Evolutionary conservation across 495 filamentous ascomycete genomes (phyloP), one percentile per base, ranked within the genome.

Genomic region (Lineolata rhizophorae): DNA sequence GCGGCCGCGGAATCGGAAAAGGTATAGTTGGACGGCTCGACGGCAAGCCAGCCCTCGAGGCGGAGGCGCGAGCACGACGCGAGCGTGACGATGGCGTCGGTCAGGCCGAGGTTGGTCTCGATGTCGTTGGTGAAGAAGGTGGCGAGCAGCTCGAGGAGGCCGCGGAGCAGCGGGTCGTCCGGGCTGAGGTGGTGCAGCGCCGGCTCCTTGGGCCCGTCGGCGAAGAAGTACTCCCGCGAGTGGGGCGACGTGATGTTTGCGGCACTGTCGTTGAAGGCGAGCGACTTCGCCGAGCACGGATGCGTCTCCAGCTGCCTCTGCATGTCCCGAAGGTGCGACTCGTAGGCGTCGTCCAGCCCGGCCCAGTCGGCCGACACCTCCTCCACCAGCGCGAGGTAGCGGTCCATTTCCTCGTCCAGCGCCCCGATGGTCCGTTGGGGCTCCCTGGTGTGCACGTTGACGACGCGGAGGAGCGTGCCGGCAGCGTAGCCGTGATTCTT

Each of bases 71-170:
- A 70, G 38, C 87, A 95, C 1, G 76, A 72, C 11, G 76, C 73
- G 18, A 95, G 60, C 37, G 80, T 76, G 34, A 84, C 67, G 11
- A 99, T 60, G 4, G 72, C 65, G 41, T 83, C 74, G 0, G 90
- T 94, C 5, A 92, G 54, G 1, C 71, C 70, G 8, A 99, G 57
- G 45, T 99, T 99, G 11, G 72, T 78, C 36, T 90, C 81, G 2
- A 94, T 69, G 12, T 80, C 70, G 48, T 99, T 95, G 4, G 73
- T 65, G 41, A 93, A 78, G 46, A 95, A 99, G 0, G 62, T 67
- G 14, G 68, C 61, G 20, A 95, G 51, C 3, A 83, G 64, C 11
- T 61, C 61, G 6, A 87, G 51, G 2, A 92, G 48, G 21, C 67
- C 68, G 35, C 63, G 64, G 19, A 93, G 58, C 12, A 99, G 58